Evolutionary conservation across 2,329 filamentous ascomycete genomes (phyloP).

Genomic region (Pleoardoris graminearum): DNA sequence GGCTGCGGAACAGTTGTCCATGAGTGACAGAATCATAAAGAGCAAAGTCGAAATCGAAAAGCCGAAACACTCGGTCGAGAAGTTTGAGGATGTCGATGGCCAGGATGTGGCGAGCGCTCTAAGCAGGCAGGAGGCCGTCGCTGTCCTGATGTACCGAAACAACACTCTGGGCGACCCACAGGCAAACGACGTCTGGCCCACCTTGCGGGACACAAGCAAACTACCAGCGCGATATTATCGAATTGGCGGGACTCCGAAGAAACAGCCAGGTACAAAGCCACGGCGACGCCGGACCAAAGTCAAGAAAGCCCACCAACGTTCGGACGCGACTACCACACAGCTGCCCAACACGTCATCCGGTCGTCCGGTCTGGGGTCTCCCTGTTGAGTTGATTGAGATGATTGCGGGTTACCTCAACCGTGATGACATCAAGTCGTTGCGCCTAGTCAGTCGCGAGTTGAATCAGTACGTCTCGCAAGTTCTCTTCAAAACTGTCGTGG

Average conservation of each 20-base stretch:
- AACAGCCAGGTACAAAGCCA: background rate
- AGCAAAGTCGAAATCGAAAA: slow-evolving; percentile 3
- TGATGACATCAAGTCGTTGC: slow-evolving; percentile 62
- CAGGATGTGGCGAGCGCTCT: slow-evolving; percentile 20
- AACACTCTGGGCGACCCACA: slow-evolving; percentile 19
- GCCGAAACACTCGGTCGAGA: slow-evolving; percentile 26
- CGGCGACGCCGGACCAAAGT: slow-evolving; percentile 7
- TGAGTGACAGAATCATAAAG: background rate
- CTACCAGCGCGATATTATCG: slow-evolving; percentile 31
- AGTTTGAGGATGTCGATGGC: slow-evolving; percentile 17
- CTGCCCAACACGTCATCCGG: slow-evolving; percentile 1
- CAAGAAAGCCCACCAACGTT: slow-evolving; percentile 7
- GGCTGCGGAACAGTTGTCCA: background rate
- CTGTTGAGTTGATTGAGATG: slow-evolving; percentile 64
- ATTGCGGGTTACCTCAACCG: slow-evolving; percentile 61
- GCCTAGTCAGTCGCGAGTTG: slow-evolving; percentile 64
- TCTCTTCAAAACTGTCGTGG: slow-evolving; percentile 66
- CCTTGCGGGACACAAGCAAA: slow-evolving; percentile 32
- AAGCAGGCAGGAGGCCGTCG: slow-evolving; percentile 25
- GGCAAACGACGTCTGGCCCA: slow-evolving; percentile 44
- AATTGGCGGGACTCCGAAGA: slow-evolving; percentile 14
- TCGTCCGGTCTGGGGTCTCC: slow-evolving; percentile 53
- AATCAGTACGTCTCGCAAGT: slow-evolving; percentile 60
- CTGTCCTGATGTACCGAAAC: slow-evolving; percentile 27
- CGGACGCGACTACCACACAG: background rate